A percentile compares a stretch with the other conserved stretches of the same genome.
Evolutionary conservation across 176 grass and related monocot species (phyloP).

Genomic region (Bonia amplexicaulis): DNA sequence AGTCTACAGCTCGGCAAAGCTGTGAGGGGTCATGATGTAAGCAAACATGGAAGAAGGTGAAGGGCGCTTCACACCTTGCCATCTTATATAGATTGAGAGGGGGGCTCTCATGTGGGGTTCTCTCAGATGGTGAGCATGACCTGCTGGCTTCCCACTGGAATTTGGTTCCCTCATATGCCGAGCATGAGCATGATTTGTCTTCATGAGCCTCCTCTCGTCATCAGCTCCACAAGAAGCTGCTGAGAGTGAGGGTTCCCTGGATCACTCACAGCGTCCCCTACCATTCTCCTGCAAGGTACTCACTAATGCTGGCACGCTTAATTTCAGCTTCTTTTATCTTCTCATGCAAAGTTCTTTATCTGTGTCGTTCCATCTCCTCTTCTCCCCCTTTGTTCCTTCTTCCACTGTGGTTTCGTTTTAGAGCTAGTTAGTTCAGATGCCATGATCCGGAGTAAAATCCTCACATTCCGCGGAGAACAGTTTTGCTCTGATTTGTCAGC

Average conservation of each 20-base stretch:
- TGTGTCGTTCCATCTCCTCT: neutral
- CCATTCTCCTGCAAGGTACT: neutral
- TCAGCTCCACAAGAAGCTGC: constrained; percentile 4
- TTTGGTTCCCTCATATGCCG: neutral
- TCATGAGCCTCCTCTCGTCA: neutral
- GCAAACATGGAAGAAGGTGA: neutral
- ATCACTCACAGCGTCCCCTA: neutral
- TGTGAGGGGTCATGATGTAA: neutral
- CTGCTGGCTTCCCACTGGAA: constrained; percentile 37
- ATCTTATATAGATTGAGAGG: neutral
- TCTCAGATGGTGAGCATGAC: neutral
- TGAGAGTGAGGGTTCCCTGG: neutral
- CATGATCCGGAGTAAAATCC: neutral
- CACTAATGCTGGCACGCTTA: neutral
- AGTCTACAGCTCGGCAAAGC: neutral
- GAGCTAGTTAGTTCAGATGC: neutral
- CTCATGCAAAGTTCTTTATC: neutral
- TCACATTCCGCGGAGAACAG: neutral
- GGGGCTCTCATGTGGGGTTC: constrained; percentile 17
- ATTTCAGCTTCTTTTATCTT: neutral
- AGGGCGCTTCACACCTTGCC: constrained; percentile 1
- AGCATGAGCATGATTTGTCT: neutral
- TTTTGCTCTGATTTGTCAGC: neutral
- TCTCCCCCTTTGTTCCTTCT: neutral
- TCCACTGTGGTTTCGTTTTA: neutral